Evolutionary conservation across 2,329 filamentous ascomycete genomes (phyloP).

Genomic region (Podosphaera leucotricha): DNA sequence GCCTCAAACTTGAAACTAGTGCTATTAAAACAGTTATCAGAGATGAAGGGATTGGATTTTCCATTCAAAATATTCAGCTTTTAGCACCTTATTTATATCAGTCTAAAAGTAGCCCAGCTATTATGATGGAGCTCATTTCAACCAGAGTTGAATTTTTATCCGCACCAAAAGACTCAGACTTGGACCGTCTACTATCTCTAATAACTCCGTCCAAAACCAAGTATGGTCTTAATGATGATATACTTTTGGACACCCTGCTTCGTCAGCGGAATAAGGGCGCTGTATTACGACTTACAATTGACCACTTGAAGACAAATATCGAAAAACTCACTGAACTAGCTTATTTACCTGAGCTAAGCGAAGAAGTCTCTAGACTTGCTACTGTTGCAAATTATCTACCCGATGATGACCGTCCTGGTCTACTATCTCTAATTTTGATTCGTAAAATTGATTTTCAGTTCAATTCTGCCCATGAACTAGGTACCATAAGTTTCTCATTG

Average conservation of each 20-base stretch:
- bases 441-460: conserved; percentile 36
- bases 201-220: conserved; percentile 83
- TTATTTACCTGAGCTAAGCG: conserved; percentile 44
- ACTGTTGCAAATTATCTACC: conserved; percentile 86
- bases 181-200: conserved; percentile 60
- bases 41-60: conserved; percentile 45
- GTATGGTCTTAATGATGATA: conserved; percentile 72
- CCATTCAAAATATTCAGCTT: conserved; percentile 52
- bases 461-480: conserved; percentile 45
- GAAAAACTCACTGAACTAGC: conserved; percentile 39
- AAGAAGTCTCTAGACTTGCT: conserved; percentile 61
- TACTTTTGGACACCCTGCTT: conserved; percentile 77
- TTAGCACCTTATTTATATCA: conserved; percentile 42
- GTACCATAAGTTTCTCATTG: conserved; percentile 32
- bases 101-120: conserved; percentile 30
- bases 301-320: conserved; percentile 37
- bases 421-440: conserved; percentile 51
- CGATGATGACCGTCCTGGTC: conserved; percentile 78
- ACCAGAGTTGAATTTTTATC: conserved; percentile 50
- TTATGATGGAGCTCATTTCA: conserved; percentile 37
- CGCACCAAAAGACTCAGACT: conserved; percentile 52
- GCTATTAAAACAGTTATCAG: conserved; percentile 63
- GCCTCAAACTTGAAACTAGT: conserved; percentile 49
- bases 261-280: conserved; percentile 70
- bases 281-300: conserved; percentile 48